These are phyloP conservation scores for Elaeis oleifera DNA, from an alignment of 202 grass and related monocot genomes.

Conservation along the genomic window DNA sequence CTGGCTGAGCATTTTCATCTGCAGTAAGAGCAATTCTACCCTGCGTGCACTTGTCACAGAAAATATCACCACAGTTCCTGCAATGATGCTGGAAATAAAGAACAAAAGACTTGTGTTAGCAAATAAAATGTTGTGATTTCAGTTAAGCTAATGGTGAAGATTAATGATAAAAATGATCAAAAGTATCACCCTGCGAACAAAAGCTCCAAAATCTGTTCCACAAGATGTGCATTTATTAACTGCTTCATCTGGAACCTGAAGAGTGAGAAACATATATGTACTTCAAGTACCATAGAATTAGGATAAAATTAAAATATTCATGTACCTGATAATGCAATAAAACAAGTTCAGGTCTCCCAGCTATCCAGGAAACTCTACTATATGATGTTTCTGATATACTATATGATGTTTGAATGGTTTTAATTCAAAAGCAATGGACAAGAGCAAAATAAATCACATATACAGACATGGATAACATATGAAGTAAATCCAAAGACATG, in stretches of 20 bases:
- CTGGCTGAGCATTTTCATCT: constrained; percentile 85
- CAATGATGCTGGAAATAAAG: constrained; percentile 78
- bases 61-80: constrained; percentile 97
- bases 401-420: too few relatives aligned
- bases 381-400: too few relatives aligned
- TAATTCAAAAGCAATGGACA: too few relatives aligned
- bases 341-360: too few relatives aligned
- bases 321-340: too few relatives aligned
- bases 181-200: constrained; percentile 65
- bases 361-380: too few relatives aligned
- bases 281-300: too few relatives aligned
- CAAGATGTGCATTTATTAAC: constrained; percentile 79
- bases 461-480: too few relatives aligned
- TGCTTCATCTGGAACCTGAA: constrained; percentile 90
- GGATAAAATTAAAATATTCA: too few relatives aligned
- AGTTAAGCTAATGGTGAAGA: not conserved
- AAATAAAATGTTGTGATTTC: not conserved
- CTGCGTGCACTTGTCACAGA: constrained; percentile 94
- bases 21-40: constrained; percentile 87
- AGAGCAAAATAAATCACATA: too few relatives aligned
- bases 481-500: too few relatives aligned
- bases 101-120: not conserved
- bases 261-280: not conserved
- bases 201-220: constrained; percentile 73
- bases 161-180: constrained; percentile 5